Base-by-base conservation (phyloP, 2,329 filamentous ascomycete genomes). In the Aspergillus sclerotialis region DNA sequence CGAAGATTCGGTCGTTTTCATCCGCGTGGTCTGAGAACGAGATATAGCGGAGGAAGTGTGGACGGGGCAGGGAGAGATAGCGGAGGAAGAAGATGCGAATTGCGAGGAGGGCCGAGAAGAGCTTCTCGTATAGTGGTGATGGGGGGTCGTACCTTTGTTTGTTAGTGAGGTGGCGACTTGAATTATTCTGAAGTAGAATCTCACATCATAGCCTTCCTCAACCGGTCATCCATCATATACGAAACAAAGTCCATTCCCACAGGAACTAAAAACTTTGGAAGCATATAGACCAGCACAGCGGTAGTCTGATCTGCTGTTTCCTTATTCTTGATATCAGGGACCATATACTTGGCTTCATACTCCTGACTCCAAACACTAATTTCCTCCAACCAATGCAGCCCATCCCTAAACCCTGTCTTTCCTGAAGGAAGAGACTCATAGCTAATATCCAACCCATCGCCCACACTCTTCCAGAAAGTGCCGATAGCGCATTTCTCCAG, bases 401-500 rank as follows among this genome's bases (percentile, higher is more conserved):
- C 71, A 44, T 75, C 69, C 4, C 53, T 50, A 45, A 68, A 75
- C 0, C 64, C 67, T 0, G 45, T 48, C 21, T 49, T 42, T 1
- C 43, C 47, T 1, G 64, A 69, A 0, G 65, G 65, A n/a, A 78
- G 57, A 1, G 42, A 50, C 2, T 60, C 57, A 30, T 65, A 75
- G 3, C 61, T 59, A 36, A 88, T 82, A 0, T 68, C 71, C 75
- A 88, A 82, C 33, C 75, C 74, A 46, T 86, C 78, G 10, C 82
- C 83, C 11, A 85, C 61, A 33, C 69, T 69, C 56, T 83, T 84
- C 82, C 82, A 88, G 49, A 83, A 77, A 0, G 75, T 78, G 11
- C 75, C 78, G 18, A 81, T 58, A 0, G 81, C 82, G 41, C 80
- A 83, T 7, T 67, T 56, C 56, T 89, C 84, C 58, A 88, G 67